phyloP scores from a whole-genome alignment of 192 early-diverging fungal species.

The Backusella morwellensis region DNA sequence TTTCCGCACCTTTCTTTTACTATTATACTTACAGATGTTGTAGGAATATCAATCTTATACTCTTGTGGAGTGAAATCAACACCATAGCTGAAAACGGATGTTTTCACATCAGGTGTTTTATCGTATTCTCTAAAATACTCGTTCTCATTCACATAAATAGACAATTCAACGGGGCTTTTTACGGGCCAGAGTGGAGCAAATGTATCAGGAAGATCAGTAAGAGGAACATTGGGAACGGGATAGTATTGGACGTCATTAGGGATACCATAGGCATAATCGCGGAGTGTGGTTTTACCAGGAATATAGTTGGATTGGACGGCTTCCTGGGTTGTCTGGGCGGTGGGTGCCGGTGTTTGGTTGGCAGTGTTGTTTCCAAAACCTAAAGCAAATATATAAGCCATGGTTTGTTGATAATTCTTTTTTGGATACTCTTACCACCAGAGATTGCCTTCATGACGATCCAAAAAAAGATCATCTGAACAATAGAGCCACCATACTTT shows the following conservation, averaged over 20 bases:
- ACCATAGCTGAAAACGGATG: conserved; percentile 40
- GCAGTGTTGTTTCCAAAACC: not conserved
- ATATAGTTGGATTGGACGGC: not conserved
- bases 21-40: conserved; percentile 39
- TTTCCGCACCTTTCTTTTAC: not conserved
- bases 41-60: conserved; percentile 38
- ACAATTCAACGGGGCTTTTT: conserved; percentile 36
- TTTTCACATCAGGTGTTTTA: conserved; percentile 38
- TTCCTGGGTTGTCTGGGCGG: not conserved
- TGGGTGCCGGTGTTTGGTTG: not conserved
- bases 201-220: conserved; percentile 11
- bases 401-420: no score
- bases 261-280: conserved; percentile 18
- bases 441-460: conserved; percentile 14
- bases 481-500: conserved; percentile 28
- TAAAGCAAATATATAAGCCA: not conserved
- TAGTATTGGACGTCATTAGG: conserved; percentile 26
- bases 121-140: conserved; percentile 43
- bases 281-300: not conserved
- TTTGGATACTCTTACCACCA: conserved; percentile 9
- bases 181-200: conserved; percentile 27
- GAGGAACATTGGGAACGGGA: conserved; percentile 14
- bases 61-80: conserved; percentile 42
- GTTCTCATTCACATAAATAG: conserved; percentile 48
- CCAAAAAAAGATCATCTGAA: conserved; percentile 37